Base-by-base conservation (phyloP, 306 rosid genomes). In the Vicia sativa region DNA sequence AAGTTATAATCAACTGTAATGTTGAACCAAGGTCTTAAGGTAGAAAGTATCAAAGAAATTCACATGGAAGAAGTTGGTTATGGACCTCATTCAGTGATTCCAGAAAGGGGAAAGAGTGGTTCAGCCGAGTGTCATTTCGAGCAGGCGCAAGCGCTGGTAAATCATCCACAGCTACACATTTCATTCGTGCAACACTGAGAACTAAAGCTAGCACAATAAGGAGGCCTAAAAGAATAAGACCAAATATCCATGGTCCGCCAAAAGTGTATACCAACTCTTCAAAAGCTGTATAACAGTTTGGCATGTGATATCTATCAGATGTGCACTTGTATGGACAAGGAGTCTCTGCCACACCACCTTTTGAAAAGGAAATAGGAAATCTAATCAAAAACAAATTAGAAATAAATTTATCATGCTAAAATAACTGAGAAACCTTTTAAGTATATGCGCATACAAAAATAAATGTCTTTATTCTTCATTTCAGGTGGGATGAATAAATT, bases 241-340 rank as follows among this genome's bases (percentile, higher is more conserved):
- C 87, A 57, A 95, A 95, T 41, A 81, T 50, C 97, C 97, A 95
- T 23, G 99, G 99, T 76, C 97, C 97, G 21, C 99, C 99, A 84
- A 95, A 90, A 71, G 99, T 95, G 77, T 88, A 88, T 38, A 95
- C 85, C 82, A 95, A 82, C 84, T 95, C 99, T 76, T 95, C 99
- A 72, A 95, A 91, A 26, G 97, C 86, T 0, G 99, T 95, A 73
- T 87, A 82, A 78, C 99, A 95, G 78, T 85, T 54, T 26, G 99
- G 99, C 99, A 95, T 81, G 81, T 84, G 97, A 80, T 95, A 95
- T 85, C 96, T 88, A 43, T 95, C 99, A 65, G 99, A 88, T 65
- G 82, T 49, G 83, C 99, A 95, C 80, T 44, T 74, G 88, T 88
- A 88, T 43, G 99, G 99, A 75, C 99, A 95, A 66, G 97, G 92